Evolutionary conservation across 352 stramenopile genomes (phyloP).

Genomic region (Phytophthora sansomeana): DNA sequence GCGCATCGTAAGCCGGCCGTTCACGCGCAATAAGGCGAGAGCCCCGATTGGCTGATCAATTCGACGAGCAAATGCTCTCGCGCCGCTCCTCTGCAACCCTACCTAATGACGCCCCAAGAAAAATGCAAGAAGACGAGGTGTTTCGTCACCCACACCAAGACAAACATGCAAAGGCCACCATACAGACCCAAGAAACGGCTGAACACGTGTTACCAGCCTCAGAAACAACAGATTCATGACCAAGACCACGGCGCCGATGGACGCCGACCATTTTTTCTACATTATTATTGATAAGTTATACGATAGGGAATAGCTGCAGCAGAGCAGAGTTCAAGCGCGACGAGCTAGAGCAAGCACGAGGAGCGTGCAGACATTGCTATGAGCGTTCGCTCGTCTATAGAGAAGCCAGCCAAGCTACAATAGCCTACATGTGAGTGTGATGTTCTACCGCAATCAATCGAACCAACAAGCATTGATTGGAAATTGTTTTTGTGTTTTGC

Average conservation of each 20-base stretch:
- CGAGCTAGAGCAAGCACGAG: constrained; percentile 8
- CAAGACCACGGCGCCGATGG: constrained; percentile 5
- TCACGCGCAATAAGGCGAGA: constrained; percentile 22
- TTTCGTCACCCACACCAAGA: constrained; percentile 22
- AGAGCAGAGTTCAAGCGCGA: constrained; percentile 17
- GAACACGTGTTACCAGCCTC: constrained; percentile 3
- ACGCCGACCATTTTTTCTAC: constrained; percentile 35
- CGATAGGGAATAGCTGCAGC: constrained; percentile 29
- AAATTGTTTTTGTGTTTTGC: constrained; percentile 22
- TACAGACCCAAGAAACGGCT: constrained; percentile 3
- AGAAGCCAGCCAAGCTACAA: constrained; percentile 33
- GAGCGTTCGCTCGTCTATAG: constrained; percentile 35
- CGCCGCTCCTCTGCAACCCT: constrained; percentile 5
- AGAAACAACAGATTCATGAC: constrained; percentile 34
- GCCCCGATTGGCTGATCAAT: constrained; percentile 16
- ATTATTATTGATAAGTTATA: constrained; percentile 48
- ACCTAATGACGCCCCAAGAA: constrained; percentile 34
- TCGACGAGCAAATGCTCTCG: constrained; percentile 1
- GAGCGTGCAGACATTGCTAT: constrained; percentile 7
- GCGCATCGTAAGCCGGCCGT: constrained; percentile 22
- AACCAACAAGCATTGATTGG: constrained; percentile 21
- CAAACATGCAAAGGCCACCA: constrained; percentile 26
- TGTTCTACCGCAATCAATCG: constrained; percentile 22
- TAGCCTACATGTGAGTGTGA: constrained; percentile 27
- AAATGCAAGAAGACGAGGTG: constrained; percentile 45